Evolutionary conservation across 2,329 filamentous ascomycete species (phyloP), one percentile per base, ranked within the genome.

Genomic region (Verticillium isaacii): DNA sequence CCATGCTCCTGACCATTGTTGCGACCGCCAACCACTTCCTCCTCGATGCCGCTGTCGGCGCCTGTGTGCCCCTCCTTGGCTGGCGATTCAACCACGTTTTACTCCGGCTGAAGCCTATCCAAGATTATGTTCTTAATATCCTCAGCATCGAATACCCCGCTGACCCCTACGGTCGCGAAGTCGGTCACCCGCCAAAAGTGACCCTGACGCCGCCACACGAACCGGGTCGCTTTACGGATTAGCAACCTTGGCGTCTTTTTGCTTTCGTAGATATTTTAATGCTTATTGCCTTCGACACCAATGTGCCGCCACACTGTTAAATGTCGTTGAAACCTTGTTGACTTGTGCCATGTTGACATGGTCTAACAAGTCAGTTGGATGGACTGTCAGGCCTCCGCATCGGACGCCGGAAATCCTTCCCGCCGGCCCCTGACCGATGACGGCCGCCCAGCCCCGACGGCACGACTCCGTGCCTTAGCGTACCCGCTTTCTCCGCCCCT

Each of bases 21-120:
- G 73, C 75, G 1, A 78, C 75, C 2, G 75, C 76, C 5, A 78
- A 78, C 37, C 75, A 78, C 59, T 78, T 76, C 52, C 58, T 78
- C 1, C 64, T 70, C 0, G 75, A 78, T 62, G 76, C 75, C 0
- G 56, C 72, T 1, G 68, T 78, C 0, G 75, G 75, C 0, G 72
- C 71, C 15, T 25, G 70, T 23, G 68, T 78, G 7, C 73, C 74
- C 0, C 60, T 69, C 5, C 29, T 78, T 0, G 75, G 73, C 0
- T 78, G 75, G 76, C 65, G 69, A 6, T 68, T 67, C 11, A 73
- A 73, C 5, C 57, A 64, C 1, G 57, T 64, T 32, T 39, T 75
- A 6, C 66, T 73, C 11, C 11, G 66, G 4, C 62, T 75, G 1
- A 65, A 70, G 57, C 68, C 68, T 19, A 11, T 72, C 23, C 71